Conservation (phyloP, 2,329 filamentous ascomycete genomes). For the Aspergillus aculeatus region DNA sequence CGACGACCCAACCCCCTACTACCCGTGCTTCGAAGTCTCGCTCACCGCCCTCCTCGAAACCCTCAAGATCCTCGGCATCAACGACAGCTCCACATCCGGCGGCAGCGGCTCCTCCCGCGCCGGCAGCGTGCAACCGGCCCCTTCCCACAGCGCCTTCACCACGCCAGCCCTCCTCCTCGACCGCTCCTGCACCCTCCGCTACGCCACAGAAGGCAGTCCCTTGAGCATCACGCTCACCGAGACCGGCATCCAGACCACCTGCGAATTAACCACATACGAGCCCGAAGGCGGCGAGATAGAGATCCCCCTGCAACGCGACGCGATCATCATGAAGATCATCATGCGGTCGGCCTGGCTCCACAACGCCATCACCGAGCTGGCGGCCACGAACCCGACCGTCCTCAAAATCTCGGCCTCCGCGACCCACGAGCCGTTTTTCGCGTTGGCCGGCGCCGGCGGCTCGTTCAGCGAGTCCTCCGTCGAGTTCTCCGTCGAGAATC, state of each 20-base stretch:
- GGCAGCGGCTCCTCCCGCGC: slow-evolving; percentile 24
- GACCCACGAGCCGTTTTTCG: slow-evolving; percentile 65
- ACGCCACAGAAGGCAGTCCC: slow-evolving; percentile 70
- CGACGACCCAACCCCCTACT: slow-evolving; percentile 20
- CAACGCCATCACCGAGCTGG: slow-evolving; percentile 54
- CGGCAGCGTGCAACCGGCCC: slow-evolving; percentile 36
- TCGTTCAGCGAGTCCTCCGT: slow-evolving; percentile 60
- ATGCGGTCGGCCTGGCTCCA: slow-evolving; percentile 64
- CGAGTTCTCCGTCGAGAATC: slow-evolving; percentile 56
- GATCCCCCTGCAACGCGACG: slow-evolving; percentile 82
- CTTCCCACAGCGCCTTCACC: slow-evolving; percentile 68
- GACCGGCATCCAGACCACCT: slow-evolving; percentile 81
- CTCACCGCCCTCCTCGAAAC: slow-evolving; percentile 86
- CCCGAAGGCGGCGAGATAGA: slow-evolving; percentile 57
- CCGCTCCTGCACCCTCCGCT: slow-evolving; percentile 81
- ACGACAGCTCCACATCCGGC: slow-evolving; percentile 52
- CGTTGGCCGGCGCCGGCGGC: slow-evolving; percentile 64
- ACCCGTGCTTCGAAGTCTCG: slow-evolving; percentile 80
- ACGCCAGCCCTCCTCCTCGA: slow-evolving; percentile 78
- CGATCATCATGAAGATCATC: slow-evolving; percentile 86
- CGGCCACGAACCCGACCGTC: slow-evolving; percentile 67
- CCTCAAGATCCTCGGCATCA: slow-evolving; percentile 88
- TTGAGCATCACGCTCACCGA: slow-evolving; percentile 86
- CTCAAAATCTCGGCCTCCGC: slow-evolving; percentile 67
- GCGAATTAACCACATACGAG: slow-evolving; percentile 85